phyloP scores from a whole-genome alignment of 2,329 filamentous ascomycete species.

The Fusarium solani-melongenae region DNA sequence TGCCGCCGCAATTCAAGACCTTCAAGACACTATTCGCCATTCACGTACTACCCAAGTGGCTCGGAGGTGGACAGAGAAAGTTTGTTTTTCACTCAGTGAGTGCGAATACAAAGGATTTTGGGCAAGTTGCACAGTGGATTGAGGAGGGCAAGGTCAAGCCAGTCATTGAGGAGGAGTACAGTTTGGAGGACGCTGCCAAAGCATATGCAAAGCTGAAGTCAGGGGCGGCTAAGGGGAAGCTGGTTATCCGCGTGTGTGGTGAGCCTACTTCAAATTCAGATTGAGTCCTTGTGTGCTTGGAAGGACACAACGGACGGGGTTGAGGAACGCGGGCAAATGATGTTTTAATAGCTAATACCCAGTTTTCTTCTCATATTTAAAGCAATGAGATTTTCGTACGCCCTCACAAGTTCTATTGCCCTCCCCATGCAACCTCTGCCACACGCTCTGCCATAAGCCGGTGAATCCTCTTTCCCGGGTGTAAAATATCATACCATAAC shows the following conservation, averaged over 20 bases:
- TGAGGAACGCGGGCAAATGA: background rate
- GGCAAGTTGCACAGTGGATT: conserved; percentile 9
- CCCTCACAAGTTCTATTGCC: background rate
- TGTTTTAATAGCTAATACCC: background rate
- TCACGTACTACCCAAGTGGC: conserved; percentile 15
- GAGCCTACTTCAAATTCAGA: background rate
- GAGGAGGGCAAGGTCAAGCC: conserved; percentile 9
- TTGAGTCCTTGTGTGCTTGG: background rate
- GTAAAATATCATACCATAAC: conserved; percentile 1
- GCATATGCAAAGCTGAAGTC: conserved; percentile 27
- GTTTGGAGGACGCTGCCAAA: background rate
- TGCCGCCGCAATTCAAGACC: background rate
- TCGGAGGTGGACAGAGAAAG: conserved; percentile 24
- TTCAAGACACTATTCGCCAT: conserved; percentile 21
- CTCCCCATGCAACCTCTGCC: conserved; percentile 1
- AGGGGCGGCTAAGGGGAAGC: conserved; percentile 8
- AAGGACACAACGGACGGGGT: background rate
- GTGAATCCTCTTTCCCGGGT: conserved; percentile 8
- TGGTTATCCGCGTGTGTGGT: conserved; percentile 10
- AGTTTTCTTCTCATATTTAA: background rate
- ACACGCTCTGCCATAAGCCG: background rate
- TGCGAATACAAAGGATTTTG: conserved; percentile 23
- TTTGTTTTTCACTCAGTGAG: conserved; percentile 30
- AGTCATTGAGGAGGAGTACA: conserved; percentile 21
- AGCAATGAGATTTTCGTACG: background rate